Evolutionary conservation across 2,329 filamentous ascomycete genomes (phyloP), one percentile per base, ranked within the genome.

Genomic region (Trichoderma sp.): DNA sequence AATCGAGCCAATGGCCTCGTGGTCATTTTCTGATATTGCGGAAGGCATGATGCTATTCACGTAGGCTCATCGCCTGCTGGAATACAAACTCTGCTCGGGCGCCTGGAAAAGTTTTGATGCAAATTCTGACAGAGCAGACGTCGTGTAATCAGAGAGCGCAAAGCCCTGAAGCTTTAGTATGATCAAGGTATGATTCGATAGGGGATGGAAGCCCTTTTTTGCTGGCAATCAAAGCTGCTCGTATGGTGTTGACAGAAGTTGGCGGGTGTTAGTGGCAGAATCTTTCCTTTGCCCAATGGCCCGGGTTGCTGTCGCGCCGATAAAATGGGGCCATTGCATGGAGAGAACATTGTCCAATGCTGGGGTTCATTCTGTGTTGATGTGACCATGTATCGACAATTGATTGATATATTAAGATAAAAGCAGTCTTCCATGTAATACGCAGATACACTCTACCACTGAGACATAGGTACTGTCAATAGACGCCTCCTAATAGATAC

Each of bases 1-100:
- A 61, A 96, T 88, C 51, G 86, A 64, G 41, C 56, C 65, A 56
- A 26, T 48, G 55, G 7, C 21, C 26, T 56, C 43, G 44, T 41
- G 28, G 30, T 19, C 39, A 21, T 50, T 39, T 10, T 30, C 7
- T 28, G 57, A 19, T 21, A 65, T 14, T 15, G 63, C 63, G 19
- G 45, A 64, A 39, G 62, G 62, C 62, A 64, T 64, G 54, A 51
- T 44, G 61, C 43, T 63, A 50, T 56, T 39, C 43, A 44, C 43
- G 43, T 24, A 43, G 56, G 44, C 56, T 59, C 56, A 48, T 59
- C 56, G 28, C 26, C 43, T 26, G 26, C 39, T 24, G 21, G 30
- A 19, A 55, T 21, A 14, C 17, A 47, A 28, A 15, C 19, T 26
- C 10, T 41, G 24, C 19, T 59, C 21, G 9, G 19, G 17, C 21